Percentiles rank a stretch among this genome's conserved stretches.
Conservation (phyloP, 2,329 filamentous ascomycete genomes). For the Trichoderma sp. region DNA sequence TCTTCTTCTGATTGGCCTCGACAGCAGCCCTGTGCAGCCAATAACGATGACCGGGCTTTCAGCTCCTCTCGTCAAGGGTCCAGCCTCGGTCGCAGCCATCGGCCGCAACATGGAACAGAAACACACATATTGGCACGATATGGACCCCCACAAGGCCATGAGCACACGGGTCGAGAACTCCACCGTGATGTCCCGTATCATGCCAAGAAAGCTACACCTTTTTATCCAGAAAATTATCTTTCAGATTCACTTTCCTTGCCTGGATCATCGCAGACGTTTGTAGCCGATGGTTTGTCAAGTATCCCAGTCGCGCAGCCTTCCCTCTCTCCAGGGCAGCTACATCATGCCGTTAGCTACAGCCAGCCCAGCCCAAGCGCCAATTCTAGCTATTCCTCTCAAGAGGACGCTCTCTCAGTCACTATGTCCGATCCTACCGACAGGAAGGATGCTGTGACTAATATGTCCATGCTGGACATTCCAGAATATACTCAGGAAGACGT, state of each 20-base stretch:
- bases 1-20: slow-evolving; percentile 11
- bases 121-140: neutral
- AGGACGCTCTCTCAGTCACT: neutral
- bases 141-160: neutral
- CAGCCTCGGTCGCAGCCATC: neutral
- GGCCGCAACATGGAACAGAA: neutral
- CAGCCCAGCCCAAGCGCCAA: neutral
- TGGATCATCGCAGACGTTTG: neutral
- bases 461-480: neutral
- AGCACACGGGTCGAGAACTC: neutral
- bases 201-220: neutral
- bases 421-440: neutral
- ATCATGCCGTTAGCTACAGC: neutral
- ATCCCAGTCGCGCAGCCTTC: neutral
- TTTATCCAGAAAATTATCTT: neutral
- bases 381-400: neutral
- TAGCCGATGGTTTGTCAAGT: neutral
- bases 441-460: neutral
- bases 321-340: neutral
- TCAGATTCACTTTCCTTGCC: neutral
- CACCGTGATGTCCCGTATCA: neutral
- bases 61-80: neutral
- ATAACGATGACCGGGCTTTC: neutral
- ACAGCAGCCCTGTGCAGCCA: neutral
- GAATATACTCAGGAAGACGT: neutral